Base-by-base conservation (phyloP, 2,329 filamentous ascomycete species). In the Triangularia verruculosa region DNA sequence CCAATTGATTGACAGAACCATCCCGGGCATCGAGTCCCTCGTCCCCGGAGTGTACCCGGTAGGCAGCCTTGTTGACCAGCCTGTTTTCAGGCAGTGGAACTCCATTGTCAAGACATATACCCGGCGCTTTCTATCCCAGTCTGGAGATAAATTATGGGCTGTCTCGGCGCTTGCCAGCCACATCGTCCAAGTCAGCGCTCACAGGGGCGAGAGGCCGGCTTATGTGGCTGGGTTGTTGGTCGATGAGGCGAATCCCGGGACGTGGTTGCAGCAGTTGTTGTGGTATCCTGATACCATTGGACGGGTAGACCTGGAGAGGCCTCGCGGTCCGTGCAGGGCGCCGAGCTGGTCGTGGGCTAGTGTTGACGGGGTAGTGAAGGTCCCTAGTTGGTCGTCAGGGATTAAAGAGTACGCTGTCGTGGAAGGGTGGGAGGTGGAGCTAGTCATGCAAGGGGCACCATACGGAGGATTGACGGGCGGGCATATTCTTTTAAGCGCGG, bases 281-380 rank as follows among this genome's bases (percentile, higher is more conserved):
- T 61, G 62, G 57, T 30, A 57, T 24, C 62, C 52, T 25, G 34
- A 17, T 13, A 25, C 17, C 4, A 7, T 25, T 17, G 7, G 17
- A 9, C 3, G 22, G 13, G 15, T 13, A 12, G 57, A 22, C 13
- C n/a, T 25, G 15, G 6, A 43, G 32, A 43, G 30, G 28, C 30
- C 43, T 25, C 13, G 34, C 2, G 13, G 4, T 3, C 13, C 1
- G 11, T 59, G 59, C 47, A 55, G 62, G 9, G 63, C 63, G 12
- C 63, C 63, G 22, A 56, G 55, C 4, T 65, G 63, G 63, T 63
- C 58, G 24, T 63, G 61, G 64, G 61, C 61, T 6, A 63, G 59
- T 28, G 34, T 63, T 25, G 54, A 62, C 7, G 63, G 63, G 13
- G 47, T 32, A 4, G 55, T 61, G 20, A 25, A 15, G 30, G 32